A percentile compares a stretch with the other conserved stretches of the same genome.
phyloP scores from a whole-genome alignment of 2,329 filamentous ascomycete genomes.

The Phialophora expanda region DNA sequence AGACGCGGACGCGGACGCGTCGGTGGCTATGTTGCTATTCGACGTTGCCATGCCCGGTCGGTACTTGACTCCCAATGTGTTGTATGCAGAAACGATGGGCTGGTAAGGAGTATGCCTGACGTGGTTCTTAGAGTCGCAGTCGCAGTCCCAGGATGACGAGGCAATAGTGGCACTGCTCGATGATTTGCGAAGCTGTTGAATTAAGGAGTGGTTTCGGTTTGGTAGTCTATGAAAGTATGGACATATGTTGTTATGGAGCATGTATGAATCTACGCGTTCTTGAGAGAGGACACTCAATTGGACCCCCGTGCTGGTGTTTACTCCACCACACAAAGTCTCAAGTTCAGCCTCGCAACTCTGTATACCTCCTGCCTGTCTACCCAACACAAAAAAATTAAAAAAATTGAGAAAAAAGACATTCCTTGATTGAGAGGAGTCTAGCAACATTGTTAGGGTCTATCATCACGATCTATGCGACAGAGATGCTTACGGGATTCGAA shows the following conservation, averaged over 20 bases:
- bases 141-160: neutral
- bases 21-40: conserved; percentile 22
- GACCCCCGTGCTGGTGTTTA: neutral
- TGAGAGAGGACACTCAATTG: neutral
- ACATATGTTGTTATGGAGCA: neutral
- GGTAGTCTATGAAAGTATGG: no score
- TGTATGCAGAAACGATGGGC: neutral
- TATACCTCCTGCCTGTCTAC: neutral
- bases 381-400: neutral
- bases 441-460: neutral
- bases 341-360: neutral
- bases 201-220: neutral
- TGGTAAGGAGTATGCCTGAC: neutral
- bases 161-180: neutral
- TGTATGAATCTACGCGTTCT: neutral
- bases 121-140: neutral
- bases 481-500: conserved; percentile 36
- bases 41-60: conserved; percentile 11
- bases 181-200: neutral
- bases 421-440: conserved; percentile 32
- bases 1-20: conserved; percentile 32
- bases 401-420: neutral
- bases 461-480: no score
- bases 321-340: neutral
- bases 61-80: neutral